These are phyloP conservation scores for Ploettnerulaceae sp. DNA, from an alignment of 2,329 filamentous ascomycete genomes.

Conservation along the genomic window DNA sequence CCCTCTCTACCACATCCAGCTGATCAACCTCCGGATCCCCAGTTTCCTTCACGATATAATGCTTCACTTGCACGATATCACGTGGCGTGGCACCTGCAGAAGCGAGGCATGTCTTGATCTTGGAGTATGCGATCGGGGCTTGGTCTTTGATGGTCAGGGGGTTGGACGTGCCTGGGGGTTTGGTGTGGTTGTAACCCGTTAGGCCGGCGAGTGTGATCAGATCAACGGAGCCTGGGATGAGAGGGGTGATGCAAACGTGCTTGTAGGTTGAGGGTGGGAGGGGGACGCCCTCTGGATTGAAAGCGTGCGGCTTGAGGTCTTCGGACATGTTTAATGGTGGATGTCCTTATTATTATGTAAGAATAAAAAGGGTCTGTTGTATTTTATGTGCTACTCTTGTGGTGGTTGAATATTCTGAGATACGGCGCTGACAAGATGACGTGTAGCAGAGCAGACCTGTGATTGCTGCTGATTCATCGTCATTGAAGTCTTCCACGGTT, in stretches of 20 bases:
- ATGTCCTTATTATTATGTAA: background rate
- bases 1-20: slow-evolving; percentile 4
- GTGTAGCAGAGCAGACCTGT: no score
- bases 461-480: no score
- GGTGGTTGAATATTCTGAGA: no score
- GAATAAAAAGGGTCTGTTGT: no score
- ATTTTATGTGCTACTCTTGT: no score
- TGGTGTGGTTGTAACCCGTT: background rate
- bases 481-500: no score
- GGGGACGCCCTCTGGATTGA: slow-evolving; percentile 3
- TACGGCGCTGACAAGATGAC: no score
- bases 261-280: slow-evolving; percentile 8
- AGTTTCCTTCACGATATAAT: slow-evolving; percentile 12
- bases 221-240: slow-evolving; percentile 9
- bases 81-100: slow-evolving; percentile 7
- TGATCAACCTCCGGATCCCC: slow-evolving; percentile 5
- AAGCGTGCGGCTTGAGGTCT: slow-evolving; percentile 3
- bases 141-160: slow-evolving; percentile 6
- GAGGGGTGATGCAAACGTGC: slow-evolving; percentile 12
- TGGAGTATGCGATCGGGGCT: slow-evolving; percentile 7
- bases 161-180: background rate
- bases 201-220: slow-evolving; percentile 8
- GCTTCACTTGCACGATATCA: slow-evolving; percentile 9
- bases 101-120: slow-evolving; percentile 12
- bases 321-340: background rate